Base-by-base conservation (phyloP, 2,329 filamentous ascomycete genomes). In the Beauveria caledonica region DNA sequence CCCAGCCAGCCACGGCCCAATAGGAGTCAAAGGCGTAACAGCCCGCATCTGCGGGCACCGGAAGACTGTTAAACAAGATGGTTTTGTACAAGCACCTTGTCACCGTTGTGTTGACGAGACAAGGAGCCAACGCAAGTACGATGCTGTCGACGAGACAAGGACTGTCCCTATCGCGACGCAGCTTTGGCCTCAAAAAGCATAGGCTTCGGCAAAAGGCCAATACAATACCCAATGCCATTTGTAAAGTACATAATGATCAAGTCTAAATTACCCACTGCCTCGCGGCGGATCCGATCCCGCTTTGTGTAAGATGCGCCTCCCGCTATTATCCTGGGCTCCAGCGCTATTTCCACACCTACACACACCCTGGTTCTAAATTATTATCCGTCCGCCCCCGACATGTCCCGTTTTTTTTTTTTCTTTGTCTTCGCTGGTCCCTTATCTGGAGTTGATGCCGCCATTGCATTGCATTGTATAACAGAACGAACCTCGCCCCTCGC, bases 241-340 rank as follows among this genome's bases (percentile, higher is more conserved):
- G 3, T 29, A 10, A 27, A 9, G 27, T 10, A 9, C 27, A 29
- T 49, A 21, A 2, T 23, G 33, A 46, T 3, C 1, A 13, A 27
- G 44, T 49, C 55, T 33, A 23, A 58, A 51, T 42, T 60, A 19
- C 40, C 57, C 25, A 53, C 25, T 54, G 45, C 54, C 50, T 54
- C 21, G 48, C 48, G 42, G 50, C 58, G 50, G 49, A 60, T 60
- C 58, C 50, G 50, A 60, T 60, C 33, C 58, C 50, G 58, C 50
- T 54, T 17, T 48, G 42, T 23, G 57, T 60, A 60, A 60, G 58
- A 60, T 60, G 50, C 58, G 50, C 27, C 50, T 60, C 50, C 58
- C 58, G 50, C 58, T 60, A 53, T 60, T 60, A 54, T 53, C 58
- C 49, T 27, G 8, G 39, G 10, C 19, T 54, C 40, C 44, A 54